Percentiles rank a stretch among this genome's conserved stretches.
Evolutionary conservation across 768 basidiomycete species (phyloP).

Genomic region (Kwoniella dendrophila): DNA sequence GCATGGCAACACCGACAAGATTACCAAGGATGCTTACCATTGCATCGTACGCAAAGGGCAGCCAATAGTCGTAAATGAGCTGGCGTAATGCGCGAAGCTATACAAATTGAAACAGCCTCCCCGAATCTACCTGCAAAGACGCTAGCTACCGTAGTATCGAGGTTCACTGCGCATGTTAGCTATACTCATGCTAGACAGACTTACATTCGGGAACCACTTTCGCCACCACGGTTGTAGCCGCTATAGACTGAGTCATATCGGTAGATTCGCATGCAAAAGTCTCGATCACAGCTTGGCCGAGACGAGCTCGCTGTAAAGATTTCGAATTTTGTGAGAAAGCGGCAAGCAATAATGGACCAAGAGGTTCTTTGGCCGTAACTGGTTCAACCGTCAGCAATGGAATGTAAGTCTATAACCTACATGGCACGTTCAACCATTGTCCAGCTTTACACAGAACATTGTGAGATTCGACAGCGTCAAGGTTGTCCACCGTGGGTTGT

Average conservation of each 20-base stretch:
- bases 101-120: constrained; percentile 1
- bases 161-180: not conserved
- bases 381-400: not conserved
- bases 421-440: not conserved
- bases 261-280: not conserved
- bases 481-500: not conserved
- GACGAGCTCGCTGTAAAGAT: not conserved
- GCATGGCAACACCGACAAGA: no score
- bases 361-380: not conserved
- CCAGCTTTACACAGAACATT: not conserved
- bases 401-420: not conserved
- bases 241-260: not conserved
- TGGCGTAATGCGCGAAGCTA: not conserved
- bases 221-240: not conserved
- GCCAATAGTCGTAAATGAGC: not conserved
- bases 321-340: not conserved
- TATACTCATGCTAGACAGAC: not conserved
- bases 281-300: not conserved
- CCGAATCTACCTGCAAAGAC: not conserved
- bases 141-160: not conserved
- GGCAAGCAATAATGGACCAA: not conserved
- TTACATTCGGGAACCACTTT: not conserved
- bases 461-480: not conserved
- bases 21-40: no score
- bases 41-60: not conserved